These are phyloP conservation scores for Paraglomus occultum DNA, from an alignment of 192 early-diverging fungal genomes.

Conservation along the genomic window DNA sequence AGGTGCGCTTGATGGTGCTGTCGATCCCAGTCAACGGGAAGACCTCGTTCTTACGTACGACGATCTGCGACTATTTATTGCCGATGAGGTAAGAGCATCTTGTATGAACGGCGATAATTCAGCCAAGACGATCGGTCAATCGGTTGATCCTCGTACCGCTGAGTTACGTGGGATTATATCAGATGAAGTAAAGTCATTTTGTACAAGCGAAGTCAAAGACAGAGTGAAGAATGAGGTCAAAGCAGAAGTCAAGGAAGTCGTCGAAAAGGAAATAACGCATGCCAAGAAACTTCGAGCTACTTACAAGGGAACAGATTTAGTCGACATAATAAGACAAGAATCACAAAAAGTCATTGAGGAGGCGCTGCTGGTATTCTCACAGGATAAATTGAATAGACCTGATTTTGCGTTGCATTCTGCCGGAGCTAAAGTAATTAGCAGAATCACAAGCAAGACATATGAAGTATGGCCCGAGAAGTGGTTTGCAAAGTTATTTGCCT, in stretches of 20 bases:
- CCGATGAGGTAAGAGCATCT: no score
- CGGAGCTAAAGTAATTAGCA: conserved; percentile 20
- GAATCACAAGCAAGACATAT: conserved; percentile 18
- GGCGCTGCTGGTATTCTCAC: conserved; percentile 18
- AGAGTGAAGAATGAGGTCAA: neutral
- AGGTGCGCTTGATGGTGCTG: no score
- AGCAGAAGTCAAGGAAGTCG: neutral
- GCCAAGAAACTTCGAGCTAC: neutral
- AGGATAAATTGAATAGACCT: conserved; percentile 28
- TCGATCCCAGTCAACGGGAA: no score
- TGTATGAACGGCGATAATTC: no score
- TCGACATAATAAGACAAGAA: conserved; percentile 24
- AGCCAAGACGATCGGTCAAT: no score
- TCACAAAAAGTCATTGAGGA: neutral
- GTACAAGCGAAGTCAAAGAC: neutral
- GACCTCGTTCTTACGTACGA: no score
- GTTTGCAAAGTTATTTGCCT: conserved; percentile 1
- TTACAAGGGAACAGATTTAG: neutral
- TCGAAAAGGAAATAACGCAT: conserved; percentile 10
- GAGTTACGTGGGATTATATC: neutral
- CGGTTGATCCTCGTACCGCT: no score
- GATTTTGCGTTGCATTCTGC: conserved; percentile 26
- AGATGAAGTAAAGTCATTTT: neutral
- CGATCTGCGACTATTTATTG: no score
- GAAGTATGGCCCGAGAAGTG: conserved; percentile 23